Evolutionary conservation across 2,329 filamentous ascomycete genomes (phyloP).

Genomic region (Tolypocladium ophioglossoides): DNA sequence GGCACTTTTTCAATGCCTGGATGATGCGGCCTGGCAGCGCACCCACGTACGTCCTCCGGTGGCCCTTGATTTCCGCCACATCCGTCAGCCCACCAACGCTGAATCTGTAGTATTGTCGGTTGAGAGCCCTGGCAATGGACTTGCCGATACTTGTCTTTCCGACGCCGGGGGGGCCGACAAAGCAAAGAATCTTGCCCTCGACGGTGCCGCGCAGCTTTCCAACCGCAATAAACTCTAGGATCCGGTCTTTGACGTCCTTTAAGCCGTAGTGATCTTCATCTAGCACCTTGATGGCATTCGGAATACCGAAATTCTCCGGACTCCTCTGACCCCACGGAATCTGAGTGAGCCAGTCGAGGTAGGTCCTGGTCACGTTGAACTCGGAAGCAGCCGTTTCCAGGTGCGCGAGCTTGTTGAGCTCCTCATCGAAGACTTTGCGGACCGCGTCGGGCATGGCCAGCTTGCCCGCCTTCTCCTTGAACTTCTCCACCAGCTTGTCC

Average conservation of each 20-base stretch:
- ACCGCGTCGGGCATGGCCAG: slow-evolving; percentile 95
- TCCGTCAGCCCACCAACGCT: slow-evolving; percentile 94
- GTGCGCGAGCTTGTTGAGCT: slow-evolving; percentile 92
- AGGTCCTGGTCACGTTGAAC: slow-evolving; percentile 97
- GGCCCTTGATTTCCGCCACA: slow-evolving; percentile 97
- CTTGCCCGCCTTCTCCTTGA: slow-evolving; percentile 89
- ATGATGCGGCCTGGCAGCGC: slow-evolving; percentile 94
- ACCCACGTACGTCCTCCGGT: slow-evolving; percentile 91
- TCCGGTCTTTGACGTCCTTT: slow-evolving; percentile 97
- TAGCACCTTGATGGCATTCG: slow-evolving; percentile 79
- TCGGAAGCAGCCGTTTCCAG: slow-evolving; percentile 93
- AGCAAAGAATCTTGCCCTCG: slow-evolving; percentile 95
- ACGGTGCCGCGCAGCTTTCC: slow-evolving; percentile 95
- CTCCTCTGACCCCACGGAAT: slow-evolving; percentile 96
- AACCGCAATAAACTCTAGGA: slow-evolving; percentile 95
- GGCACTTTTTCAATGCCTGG: slow-evolving; percentile 96
- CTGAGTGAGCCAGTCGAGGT: slow-evolving; percentile 96
- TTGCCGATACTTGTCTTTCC: slow-evolving; percentile 99
- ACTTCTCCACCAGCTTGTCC: slow-evolving; percentile 94
- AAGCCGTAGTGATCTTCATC: slow-evolving; percentile 96
- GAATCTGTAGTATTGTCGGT: slow-evolving; percentile 96
- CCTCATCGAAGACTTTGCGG: slow-evolving; percentile 95
- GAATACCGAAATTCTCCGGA: slow-evolving; percentile 91
- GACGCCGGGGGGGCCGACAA: slow-evolving; percentile 93
- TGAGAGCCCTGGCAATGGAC: slow-evolving; percentile 88